phyloP scores from a whole-genome alignment of 2,329 filamentous ascomycete species.

The Botryosphaeria agaves region DNA sequence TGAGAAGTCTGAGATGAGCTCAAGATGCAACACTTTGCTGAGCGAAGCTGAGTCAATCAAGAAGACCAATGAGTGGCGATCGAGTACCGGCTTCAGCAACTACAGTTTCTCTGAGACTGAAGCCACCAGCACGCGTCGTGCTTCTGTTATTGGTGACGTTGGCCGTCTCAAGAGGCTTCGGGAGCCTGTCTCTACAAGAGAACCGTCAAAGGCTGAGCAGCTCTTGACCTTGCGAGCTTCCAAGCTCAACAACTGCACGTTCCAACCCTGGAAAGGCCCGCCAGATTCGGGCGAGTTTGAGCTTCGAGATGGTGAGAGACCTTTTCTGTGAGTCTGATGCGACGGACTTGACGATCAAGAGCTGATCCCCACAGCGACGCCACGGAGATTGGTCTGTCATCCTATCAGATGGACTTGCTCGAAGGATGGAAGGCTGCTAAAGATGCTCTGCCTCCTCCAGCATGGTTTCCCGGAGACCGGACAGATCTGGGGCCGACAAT shows the following conservation, averaged over 20 bases:
- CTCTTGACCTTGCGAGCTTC: conserved; percentile 63
- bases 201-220: conserved; percentile 52
- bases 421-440: conserved; percentile 64
- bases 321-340: conserved; percentile 42
- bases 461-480: conserved; percentile 15
- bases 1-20: conserved; percentile 49
- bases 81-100: background rate
- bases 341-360: background rate
- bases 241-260: conserved; percentile 64
- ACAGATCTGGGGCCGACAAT: conserved; percentile 31
- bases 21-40: conserved; percentile 54
- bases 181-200: conserved; percentile 37
- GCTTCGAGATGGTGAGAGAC: conserved; percentile 25
- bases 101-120: background rate
- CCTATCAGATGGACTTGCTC: conserved; percentile 58
- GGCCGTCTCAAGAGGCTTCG: conserved; percentile 17
- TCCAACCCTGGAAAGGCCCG: conserved; percentile 64
- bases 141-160: no score
- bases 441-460: conserved; percentile 41
- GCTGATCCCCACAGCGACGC: conserved; percentile 39
- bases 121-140: background rate
- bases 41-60: conserved; percentile 64
- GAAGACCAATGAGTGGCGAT: conserved; percentile 11
- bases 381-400: conserved; percentile 53
- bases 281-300: conserved; percentile 47